A percentile compares a stretch with the other conserved stretches of the same genome.
phyloP scores from a whole-genome alignment of 495 filamentous ascomycete genomes.

The Wilcoxina mikolae region DNA sequence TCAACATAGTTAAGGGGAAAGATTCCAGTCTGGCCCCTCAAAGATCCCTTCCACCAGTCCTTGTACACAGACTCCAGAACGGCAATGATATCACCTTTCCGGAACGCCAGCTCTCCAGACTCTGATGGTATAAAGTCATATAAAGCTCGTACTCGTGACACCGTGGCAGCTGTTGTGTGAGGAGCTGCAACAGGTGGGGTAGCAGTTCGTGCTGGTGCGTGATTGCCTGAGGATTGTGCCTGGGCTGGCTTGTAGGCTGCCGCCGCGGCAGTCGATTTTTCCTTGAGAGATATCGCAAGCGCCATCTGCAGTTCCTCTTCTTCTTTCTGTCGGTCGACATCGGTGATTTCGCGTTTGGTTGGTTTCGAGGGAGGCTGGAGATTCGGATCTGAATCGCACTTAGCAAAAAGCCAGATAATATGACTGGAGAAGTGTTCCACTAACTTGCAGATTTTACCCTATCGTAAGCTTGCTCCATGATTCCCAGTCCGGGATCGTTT shows the following conservation, averaged over 20 bases:
- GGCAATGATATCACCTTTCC: slow-evolving; percentile 93
- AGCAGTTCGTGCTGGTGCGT: slow-evolving; percentile 32
- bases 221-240: slow-evolving; percentile 28
- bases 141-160: slow-evolving; percentile 81
- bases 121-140: slow-evolving; percentile 93
- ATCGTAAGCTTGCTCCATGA: slow-evolving; percentile 92
- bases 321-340: slow-evolving; percentile 81
- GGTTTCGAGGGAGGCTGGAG: slow-evolving; percentile 85
- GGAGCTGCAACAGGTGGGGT: slow-evolving; percentile 34
- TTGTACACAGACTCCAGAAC: slow-evolving; percentile 96
- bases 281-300: slow-evolving; percentile 76
- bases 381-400: slow-evolving; percentile 54
- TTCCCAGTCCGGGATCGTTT: slow-evolving; percentile 78
- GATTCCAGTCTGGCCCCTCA: slow-evolving; percentile 89
- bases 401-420: neutral
- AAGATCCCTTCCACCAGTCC: slow-evolving; percentile 97
- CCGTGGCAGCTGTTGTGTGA: slow-evolving; percentile 87
- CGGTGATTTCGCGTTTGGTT: slow-evolving; percentile 77
- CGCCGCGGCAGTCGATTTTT: slow-evolving; percentile 31
- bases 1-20: slow-evolving; percentile 98
- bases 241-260: slow-evolving; percentile 18
- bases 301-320: slow-evolving; percentile 98
- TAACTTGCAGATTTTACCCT: slow-evolving; percentile 66
- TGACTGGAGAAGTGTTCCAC: slow-evolving; percentile 15
- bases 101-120: slow-evolving; percentile 84